Conservation (phyloP, 805 yeast species). For the Suhomyces xylopsoci region DNA sequence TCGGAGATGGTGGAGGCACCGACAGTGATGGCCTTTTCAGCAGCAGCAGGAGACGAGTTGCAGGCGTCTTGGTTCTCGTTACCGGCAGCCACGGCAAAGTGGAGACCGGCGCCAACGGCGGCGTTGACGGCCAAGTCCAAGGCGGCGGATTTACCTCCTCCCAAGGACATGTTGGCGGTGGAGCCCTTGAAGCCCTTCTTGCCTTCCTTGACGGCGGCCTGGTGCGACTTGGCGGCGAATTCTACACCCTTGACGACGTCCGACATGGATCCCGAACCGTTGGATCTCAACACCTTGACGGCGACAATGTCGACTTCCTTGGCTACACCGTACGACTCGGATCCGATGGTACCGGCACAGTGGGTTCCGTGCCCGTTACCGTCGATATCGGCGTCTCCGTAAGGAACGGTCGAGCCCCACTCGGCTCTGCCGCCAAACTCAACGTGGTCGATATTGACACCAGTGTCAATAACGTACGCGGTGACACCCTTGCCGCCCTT, state of each 20-base stretch:
- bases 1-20: conserved; percentile 48
- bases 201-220: conserved; percentile 36
- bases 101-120: conserved; percentile 53
- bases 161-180: conserved; percentile 60
- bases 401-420: conserved; percentile 83
- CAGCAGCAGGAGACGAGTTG: conserved; percentile 57
- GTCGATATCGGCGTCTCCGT: conserved; percentile 66
- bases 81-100: conserved; percentile 64
- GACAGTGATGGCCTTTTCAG: conserved; percentile 52
- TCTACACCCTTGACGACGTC: conserved; percentile 84
- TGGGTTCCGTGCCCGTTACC: conserved; percentile 96
- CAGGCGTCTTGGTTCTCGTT: conserved; percentile 61
- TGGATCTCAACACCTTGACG: conserved; percentile 76
- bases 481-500: conserved; percentile 83
- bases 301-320: conserved; percentile 77
- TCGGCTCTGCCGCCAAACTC: conserved; percentile 82
- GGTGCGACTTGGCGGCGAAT: conserved; percentile 74
- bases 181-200: conserved; percentile 54
- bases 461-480: conserved; percentile 87
- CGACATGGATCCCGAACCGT: conserved; percentile 81
- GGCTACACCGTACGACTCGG: conserved; percentile 77
- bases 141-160: conserved; percentile 56
- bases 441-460: conserved; percentile 69
- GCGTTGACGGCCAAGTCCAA: conserved; percentile 59
- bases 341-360: conserved; percentile 94